phyloP scores from a whole-genome alignment of 2,329 filamentous ascomycete genomes.

The Paraconiothyrium sp. region DNA sequence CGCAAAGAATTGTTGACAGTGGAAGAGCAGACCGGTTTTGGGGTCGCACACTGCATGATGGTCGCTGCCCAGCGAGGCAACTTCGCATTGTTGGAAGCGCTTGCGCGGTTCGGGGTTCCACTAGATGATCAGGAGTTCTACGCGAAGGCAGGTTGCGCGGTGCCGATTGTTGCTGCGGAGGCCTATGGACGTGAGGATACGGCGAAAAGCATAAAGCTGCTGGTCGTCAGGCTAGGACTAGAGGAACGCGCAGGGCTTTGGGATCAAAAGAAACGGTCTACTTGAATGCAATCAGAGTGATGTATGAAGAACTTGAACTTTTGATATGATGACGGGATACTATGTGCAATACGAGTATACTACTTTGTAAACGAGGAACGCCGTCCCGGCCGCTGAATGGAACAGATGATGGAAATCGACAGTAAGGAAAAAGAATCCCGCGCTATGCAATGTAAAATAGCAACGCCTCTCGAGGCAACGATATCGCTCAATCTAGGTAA shows the following conservation, averaged over 20 bases:
- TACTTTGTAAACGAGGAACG: not conserved
- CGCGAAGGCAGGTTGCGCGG: not conserved
- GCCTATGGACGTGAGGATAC: not conserved
- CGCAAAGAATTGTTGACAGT: not conserved
- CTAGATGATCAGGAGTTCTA: not conserved
- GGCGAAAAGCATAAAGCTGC: not conserved
- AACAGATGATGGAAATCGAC: not conserved
- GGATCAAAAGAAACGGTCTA: too few species aligned
- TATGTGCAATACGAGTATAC: conserved; percentile 2
- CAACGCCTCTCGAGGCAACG: not conserved
- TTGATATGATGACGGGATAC: not conserved
- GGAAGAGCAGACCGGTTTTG: not conserved
- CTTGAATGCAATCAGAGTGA: not conserved
- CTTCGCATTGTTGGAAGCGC: not conserved
- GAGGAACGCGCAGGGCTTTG: not conserved
- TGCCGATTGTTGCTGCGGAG: not conserved
- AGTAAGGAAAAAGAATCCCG: not conserved
- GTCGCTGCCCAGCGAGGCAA: conserved; percentile 5
- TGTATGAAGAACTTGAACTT: not conserved
- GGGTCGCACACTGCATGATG: conserved; percentile 6
- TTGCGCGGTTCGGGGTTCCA: not conserved
- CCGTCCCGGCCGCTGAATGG: not conserved
- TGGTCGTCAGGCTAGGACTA: not conserved
- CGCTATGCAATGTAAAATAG: not conserved
- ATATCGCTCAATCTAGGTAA: not conserved